A percentile compares a stretch with the other conserved stretches of the same genome.
phyloP scores from a whole-genome alignment of 2,329 filamentous ascomycete genomes.

The Hyphodiscus sp. region DNA sequence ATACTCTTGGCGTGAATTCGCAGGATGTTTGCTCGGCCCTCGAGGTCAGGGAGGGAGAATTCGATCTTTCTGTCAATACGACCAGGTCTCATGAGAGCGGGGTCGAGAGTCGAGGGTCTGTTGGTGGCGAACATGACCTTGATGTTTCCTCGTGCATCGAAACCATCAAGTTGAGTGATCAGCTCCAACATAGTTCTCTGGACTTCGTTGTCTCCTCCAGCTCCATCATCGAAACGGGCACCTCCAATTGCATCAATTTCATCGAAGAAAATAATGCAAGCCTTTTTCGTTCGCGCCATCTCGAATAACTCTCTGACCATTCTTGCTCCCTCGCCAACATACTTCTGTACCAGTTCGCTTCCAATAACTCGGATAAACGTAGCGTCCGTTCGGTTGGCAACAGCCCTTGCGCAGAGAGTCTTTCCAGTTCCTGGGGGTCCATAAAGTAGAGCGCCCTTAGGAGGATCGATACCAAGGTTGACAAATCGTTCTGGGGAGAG shows the following conservation, averaged over 20 bases:
- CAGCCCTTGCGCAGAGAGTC: conserved; percentile 93
- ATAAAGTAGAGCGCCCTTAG: conserved; percentile 94
- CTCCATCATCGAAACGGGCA: conserved; percentile 92
- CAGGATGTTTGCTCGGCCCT: conserved; percentile 94
- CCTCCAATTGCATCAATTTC: conserved; percentile 96
- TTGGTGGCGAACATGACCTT: conserved; percentile 99
- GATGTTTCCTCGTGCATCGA: conserved; percentile 95
- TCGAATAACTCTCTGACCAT: conserved; percentile 99
- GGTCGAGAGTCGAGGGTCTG: conserved; percentile 88
- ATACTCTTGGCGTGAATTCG: conserved; percentile 99
- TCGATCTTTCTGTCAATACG: conserved; percentile 99
- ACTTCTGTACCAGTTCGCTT: conserved; percentile 96
- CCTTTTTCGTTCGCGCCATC: conserved; percentile 99
- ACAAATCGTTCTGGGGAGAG: conserved; percentile 96
- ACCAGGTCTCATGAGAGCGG: conserved; percentile 93
- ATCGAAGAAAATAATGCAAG: conserved; percentile 99
- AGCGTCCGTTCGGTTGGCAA: conserved; percentile 95
- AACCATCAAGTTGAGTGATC: conserved; percentile 94
- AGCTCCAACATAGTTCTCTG: conserved; percentile 97
- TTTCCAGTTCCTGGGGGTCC: conserved; percentile 98
- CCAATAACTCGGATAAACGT: conserved; percentile 99
- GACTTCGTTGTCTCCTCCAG: conserved; percentile 94
- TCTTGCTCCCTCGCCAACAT: conserved; percentile 93
- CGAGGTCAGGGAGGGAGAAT: conserved; percentile 93
- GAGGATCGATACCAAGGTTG: conserved; percentile 96